Conservation (phyloP, 768 basidiomycete genomes). For the Lactarius sanguifluus region DNA sequence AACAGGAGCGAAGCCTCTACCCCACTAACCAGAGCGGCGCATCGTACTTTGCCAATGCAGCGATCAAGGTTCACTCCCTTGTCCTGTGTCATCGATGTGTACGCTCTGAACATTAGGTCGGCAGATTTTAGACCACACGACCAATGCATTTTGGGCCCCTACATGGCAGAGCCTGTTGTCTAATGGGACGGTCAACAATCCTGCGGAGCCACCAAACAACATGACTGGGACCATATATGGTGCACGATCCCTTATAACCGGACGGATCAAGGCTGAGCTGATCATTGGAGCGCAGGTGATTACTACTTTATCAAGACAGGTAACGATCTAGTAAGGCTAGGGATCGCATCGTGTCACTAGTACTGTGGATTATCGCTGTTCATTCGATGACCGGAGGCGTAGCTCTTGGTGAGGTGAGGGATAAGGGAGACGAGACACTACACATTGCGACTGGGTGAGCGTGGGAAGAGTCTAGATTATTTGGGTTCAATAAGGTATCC, state of each 20-base stretch:
- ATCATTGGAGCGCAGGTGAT: constrained; percentile 45
- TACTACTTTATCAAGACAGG: constrained; percentile 61
- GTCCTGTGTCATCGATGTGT: not conserved
- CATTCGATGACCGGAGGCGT: not conserved
- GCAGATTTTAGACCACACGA: constrained; percentile 21
- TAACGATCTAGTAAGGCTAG: constrained; percentile 50
- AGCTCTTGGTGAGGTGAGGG: not conserved
- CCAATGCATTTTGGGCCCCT: constrained; percentile 46
- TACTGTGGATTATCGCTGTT: not conserved
- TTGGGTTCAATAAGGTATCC: not conserved
- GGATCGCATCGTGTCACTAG: constrained; percentile 41
- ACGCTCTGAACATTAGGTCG: not conserved
- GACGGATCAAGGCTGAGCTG: not conserved
- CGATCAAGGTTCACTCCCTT: constrained; percentile 43
- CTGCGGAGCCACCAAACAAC: constrained; percentile 46
- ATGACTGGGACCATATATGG: constrained; percentile 63
- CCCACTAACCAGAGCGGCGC: constrained; percentile 36
- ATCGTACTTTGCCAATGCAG: constrained; percentile 47
- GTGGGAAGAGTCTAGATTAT: not conserved
- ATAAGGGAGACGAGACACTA: not conserved
- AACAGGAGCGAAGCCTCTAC: constrained; percentile 39
- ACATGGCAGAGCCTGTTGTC: constrained; percentile 63
- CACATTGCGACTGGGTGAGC: not conserved
- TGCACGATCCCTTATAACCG: constrained; percentile 29
- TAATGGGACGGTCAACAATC: constrained; percentile 64